These are phyloP conservation scores for Exophiala sideris DNA, from an alignment of 2,329 filamentous ascomycete species.

Conservation along the genomic window DNA sequence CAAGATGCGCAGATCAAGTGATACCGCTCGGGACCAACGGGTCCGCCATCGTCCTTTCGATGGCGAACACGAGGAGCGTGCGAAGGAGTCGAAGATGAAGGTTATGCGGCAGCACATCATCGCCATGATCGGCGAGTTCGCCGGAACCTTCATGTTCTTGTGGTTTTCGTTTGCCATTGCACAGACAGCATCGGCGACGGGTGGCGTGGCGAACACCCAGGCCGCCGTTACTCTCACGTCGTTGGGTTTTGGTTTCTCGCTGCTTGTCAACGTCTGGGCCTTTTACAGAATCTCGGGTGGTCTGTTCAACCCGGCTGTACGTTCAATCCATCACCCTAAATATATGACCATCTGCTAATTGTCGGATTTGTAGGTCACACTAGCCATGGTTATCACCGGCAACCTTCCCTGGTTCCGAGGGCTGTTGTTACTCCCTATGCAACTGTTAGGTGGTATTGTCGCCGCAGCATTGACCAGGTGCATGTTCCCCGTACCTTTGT, in stretches of 20 bases:
- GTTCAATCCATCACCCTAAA: slow-evolving; percentile 8
- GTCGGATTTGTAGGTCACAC: slow-evolving; percentile 44
- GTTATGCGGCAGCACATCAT: slow-evolving; percentile 28
- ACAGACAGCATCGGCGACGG: slow-evolving; percentile 37
- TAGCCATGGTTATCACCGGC: slow-evolving; percentile 57
- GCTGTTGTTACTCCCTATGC: slow-evolving; percentile 52
- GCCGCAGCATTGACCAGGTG: slow-evolving; percentile 57
- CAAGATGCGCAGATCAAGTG: neutral
- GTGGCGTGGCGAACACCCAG: slow-evolving; percentile 5
- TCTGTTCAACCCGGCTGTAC: slow-evolving; percentile 50
- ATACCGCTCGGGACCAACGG: neutral
- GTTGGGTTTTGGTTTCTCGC: slow-evolving; percentile 44
- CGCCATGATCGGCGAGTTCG: slow-evolving; percentile 49
- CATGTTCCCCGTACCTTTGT: slow-evolving; percentile 55
- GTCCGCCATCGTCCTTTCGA: neutral
- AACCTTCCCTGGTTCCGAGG: slow-evolving; percentile 53
- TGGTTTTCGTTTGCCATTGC: slow-evolving; percentile 48
- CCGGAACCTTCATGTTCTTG: slow-evolving; percentile 51
- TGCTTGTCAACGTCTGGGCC: slow-evolving; percentile 53
- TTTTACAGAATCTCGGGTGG: slow-evolving; percentile 53
- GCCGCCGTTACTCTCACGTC: slow-evolving; percentile 22
- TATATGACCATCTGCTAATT: neutral
- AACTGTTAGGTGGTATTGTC: slow-evolving; percentile 58
- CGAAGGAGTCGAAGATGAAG: neutral
- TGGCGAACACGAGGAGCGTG: neutral